Base-by-base conservation (phyloP, 2,329 filamentous ascomycete species). In the Colletotrichum gigasporum region DNA sequence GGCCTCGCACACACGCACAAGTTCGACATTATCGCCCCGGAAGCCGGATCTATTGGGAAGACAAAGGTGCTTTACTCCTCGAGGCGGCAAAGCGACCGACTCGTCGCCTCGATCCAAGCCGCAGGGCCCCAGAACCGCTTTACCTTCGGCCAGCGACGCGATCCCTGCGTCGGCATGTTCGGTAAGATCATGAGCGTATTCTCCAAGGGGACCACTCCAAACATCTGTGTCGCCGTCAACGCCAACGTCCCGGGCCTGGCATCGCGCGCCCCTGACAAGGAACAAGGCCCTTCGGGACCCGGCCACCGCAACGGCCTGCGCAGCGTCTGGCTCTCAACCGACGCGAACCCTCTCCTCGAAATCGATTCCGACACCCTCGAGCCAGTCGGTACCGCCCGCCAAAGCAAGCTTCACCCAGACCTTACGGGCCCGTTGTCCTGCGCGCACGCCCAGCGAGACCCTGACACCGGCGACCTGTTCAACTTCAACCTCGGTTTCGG, bases 401-500 rank as follows among this genome's bases (percentile, higher is more conserved):
- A 95, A 71, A 71, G 72, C 1, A 72, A 71, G 2, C 80, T 96
- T 12, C 90, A 96, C 72, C 89, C 91, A 0, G 82, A 86, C 0
- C 82, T 96, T 11, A 86, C 80, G 11, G 93, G 93, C 0, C 85
- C 84, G 0, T 73, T 92, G 12, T 90, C 90, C 2, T 90, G 86
- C 37, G 87, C 93, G 0, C 93, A 96, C 73, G 87, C 90, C 0
- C 88, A 90, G 57, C 84, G 86, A 0, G 92, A 96, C 72, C 91
- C 90, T 0, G 75, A 78, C 0, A 94, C 89, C 0, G 92, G 93
- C 6, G 92, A 96, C 67, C 72, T 92, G 6, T 95, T 87, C 82
- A 96, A 96, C 76, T 95, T 87, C 78, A 96, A 96, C 71, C 84
- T 94, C n/a, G 83, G 88, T 0, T 74, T 92, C 16, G 89, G 88